Evolutionary conservation across 495 filamentous ascomycete genomes (phyloP), one percentile per base, ranked within the genome.

Genomic region (Tuber calosporum): DNA sequence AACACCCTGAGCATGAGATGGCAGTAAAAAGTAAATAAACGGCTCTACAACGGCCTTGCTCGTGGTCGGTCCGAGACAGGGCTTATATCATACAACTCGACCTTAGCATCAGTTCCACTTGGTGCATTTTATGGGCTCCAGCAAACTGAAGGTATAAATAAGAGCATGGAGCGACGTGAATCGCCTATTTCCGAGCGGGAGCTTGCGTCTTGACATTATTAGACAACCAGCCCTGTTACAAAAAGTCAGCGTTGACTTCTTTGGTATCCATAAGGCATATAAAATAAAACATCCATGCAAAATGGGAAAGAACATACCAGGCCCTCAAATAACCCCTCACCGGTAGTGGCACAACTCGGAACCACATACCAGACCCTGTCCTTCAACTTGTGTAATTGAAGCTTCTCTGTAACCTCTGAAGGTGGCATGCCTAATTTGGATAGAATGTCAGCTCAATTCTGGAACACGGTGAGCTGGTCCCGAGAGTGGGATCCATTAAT

Each of bases 291-390:
- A 37, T 6, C 19, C 43, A 68, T 40, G 66, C 13, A 72, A 66
- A 37, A 37, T 15, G 66, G 43, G 34, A 34, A 69, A 66, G 86
- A 69, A 43, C 87, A 84, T 86, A 92, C 90, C 82, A 99, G 85
- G 66, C 96, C 95, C 84, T 98, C 94, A 77, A 96, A 91, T 74
- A 99, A 89, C 79, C 95, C 96, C 77, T 95, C 95, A 41, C 94
- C 94, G 37, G 92, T 93, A 45, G 92, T 97, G 67, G 95, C 95
- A 79, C 94, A 93, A 84, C 93, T 96, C 45, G 96, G 96, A 81
- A 94, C 92, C 68, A 98, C 96, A 84, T 92, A 95, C 94, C 94
- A 99, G 79, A 93, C 87, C 85, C 93, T 94, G 80, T 97, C 91
- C 82, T 92, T 96, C 69, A 97, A 86, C 82, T 91, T 89, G 75